A percentile compares a stretch with the other conserved stretches of the same genome.
Evolutionary conservation across 2,329 filamentous ascomycete genomes (phyloP).

Genomic region (Cladosporium cucumerinum): DNA sequence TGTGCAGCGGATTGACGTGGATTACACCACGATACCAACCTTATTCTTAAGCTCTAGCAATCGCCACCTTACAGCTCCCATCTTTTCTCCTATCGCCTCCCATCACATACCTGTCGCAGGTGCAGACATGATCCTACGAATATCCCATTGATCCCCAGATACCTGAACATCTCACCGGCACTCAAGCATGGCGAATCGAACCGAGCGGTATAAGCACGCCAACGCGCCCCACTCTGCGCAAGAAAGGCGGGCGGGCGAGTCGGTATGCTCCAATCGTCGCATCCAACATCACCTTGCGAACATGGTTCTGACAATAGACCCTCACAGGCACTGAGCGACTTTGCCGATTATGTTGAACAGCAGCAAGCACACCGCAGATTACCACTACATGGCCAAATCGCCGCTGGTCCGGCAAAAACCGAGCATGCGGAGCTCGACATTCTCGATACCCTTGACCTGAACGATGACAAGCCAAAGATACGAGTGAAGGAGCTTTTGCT

Average conservation of each 20-base stretch:
- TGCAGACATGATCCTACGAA: slow-evolving; percentile 24
- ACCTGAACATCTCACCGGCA: not conserved
- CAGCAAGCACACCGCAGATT: slow-evolving; percentile 70
- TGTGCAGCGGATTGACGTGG: not conserved
- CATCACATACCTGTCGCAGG: slow-evolving; percentile 1
- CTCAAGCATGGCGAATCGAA: slow-evolving; percentile 33
- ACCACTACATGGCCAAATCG: slow-evolving; percentile 26
- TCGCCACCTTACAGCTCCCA: slow-evolving; percentile 1
- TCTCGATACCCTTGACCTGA: slow-evolving; percentile 72
- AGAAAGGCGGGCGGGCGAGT: slow-evolving; percentile 83
- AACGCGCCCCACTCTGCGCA: slow-evolving; percentile 56
- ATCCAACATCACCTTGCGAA: not conserved
- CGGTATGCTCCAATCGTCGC: slow-evolving; percentile 52
- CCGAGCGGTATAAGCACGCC: slow-evolving; percentile 35
- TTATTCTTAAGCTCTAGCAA: slow-evolving; percentile 9
- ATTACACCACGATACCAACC: slow-evolving; percentile 8
- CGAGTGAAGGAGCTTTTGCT: slow-evolving; percentile 75
- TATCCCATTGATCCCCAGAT: slow-evolving; percentile 19
- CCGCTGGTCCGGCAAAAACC: slow-evolving; percentile 48
- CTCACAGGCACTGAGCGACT: slow-evolving; percentile 79
- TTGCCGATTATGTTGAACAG: slow-evolving; percentile 94
- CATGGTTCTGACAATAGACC: not conserved
- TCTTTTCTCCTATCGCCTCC: not conserved
- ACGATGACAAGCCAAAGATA: slow-evolving; percentile 65
- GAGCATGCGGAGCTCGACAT: slow-evolving; percentile 89